Evolutionary conservation across 169 alveolate genomes (phyloP).

Genomic region (Eimeria maxima): DNA sequence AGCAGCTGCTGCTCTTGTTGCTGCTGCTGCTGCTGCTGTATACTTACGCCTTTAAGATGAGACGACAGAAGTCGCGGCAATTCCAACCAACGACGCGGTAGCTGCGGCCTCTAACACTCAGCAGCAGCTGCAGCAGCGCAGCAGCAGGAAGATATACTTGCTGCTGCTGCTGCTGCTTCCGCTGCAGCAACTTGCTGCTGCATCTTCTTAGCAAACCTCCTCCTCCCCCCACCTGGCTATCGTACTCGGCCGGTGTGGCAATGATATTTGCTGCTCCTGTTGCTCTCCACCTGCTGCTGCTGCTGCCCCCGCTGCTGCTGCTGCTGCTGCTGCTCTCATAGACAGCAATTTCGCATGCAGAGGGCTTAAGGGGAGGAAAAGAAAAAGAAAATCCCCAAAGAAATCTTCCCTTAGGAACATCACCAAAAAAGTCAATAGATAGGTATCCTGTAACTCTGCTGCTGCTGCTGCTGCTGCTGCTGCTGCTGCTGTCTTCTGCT

Average conservation of each 20-base stretch:
- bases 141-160: slow-evolving; percentile 58
- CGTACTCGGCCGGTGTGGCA: neutral
- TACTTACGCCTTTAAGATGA: slow-evolving; percentile 40
- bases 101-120: slow-evolving; percentile 16
- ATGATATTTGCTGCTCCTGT: neutral
- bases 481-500: no score
- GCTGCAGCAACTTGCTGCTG: slow-evolving; percentile 57
- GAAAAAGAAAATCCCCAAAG: neutral
- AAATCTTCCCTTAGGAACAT: neutral
- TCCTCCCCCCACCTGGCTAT: neutral
- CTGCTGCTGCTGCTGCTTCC: slow-evolving; percentile 55
- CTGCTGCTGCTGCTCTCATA: slow-evolving; percentile 44
- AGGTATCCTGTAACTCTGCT: neutral
- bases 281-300: no score
- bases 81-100: slow-evolving; percentile 73
- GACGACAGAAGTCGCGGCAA: slow-evolving; percentile 57
- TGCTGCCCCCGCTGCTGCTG: slow-evolving; percentile 59
- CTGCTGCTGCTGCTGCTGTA: neutral
- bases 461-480: slow-evolving; percentile 21
- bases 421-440: slow-evolving; percentile 3
- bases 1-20: neutral
- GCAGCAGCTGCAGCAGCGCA: slow-evolving; percentile 69
- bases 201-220: neutral
- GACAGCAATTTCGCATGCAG: slow-evolving; percentile 46
- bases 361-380: neutral